phyloP scores from a whole-genome alignment of 306 rosid genomes.

The Clitoria ternatea region DNA sequence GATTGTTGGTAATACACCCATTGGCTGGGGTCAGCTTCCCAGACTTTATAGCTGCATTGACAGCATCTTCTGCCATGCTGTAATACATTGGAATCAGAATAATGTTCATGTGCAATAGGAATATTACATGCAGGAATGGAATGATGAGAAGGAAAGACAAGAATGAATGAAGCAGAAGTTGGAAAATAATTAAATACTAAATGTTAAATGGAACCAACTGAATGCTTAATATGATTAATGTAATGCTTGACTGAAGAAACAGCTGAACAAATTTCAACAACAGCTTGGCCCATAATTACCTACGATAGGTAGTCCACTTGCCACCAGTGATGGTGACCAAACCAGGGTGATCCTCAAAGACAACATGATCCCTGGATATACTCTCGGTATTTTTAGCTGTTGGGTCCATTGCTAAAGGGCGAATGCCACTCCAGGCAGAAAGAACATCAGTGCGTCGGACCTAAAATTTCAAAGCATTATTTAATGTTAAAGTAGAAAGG shows the following conservation, averaged over 20 bases:
- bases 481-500: slow-evolving; percentile 15
- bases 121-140: not conserved
- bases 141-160: not conserved
- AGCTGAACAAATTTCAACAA: slow-evolving; percentile 5
- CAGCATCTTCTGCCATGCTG: slow-evolving; percentile 98
- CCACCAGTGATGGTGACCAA: slow-evolving; percentile 87
- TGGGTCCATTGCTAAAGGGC: slow-evolving; percentile 77
- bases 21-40: slow-evolving; percentile 61
- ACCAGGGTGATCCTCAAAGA: slow-evolving; percentile 76
- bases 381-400: slow-evolving; percentile 66
- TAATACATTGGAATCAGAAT: slow-evolving; percentile 26
- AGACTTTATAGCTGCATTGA: slow-evolving; percentile 68
- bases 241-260: not conserved
- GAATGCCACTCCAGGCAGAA: slow-evolving; percentile 95
- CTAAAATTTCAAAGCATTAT: slow-evolving; percentile 36
- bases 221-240: not conserved
- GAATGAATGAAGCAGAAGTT: not conserved
- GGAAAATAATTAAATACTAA: not conserved
- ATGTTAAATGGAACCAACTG: slow-evolving; percentile 10
- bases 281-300: slow-evolving; percentile 40
- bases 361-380: slow-evolving; percentile 88
- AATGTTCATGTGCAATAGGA: not conserved
- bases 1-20: slow-evolving; percentile 51
- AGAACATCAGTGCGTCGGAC: slow-evolving; percentile 84
- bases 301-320: slow-evolving; percentile 87